phyloP scores from a whole-genome alignment of 371 early-diverging fungal genomes.

The Mucor ambiguus region DNA sequence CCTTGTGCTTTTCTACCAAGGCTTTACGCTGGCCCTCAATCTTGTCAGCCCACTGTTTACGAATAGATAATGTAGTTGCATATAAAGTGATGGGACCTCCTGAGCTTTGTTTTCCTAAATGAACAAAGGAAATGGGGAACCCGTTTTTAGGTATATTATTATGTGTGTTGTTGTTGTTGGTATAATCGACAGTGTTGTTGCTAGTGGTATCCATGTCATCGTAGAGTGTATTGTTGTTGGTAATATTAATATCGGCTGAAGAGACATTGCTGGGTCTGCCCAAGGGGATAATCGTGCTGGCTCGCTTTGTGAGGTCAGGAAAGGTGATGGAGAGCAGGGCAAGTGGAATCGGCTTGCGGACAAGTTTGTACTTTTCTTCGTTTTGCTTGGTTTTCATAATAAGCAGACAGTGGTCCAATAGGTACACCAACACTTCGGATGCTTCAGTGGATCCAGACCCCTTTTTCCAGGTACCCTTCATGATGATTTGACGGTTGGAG shows the following conservation, averaged over 20 bases:
- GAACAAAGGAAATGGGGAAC: slow-evolving; percentile 72
- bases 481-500: slow-evolving; percentile 69
- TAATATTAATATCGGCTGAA: not conserved
- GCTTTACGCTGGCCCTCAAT: slow-evolving; percentile 74
- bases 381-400: slow-evolving; percentile 66
- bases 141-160: slow-evolving; percentile 38
- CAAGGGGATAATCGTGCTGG: slow-evolving; percentile 42
- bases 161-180: too few species aligned
- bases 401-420: slow-evolving; percentile 87
- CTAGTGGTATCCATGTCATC: not conserved
- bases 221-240: not conserved
- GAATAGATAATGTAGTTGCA: slow-evolving; percentile 71
- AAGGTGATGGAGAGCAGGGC: slow-evolving; percentile 67
- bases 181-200: not conserved
- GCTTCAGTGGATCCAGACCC: slow-evolving; percentile 64
- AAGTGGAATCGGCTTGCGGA: slow-evolving; percentile 73
- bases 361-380: slow-evolving; percentile 44
- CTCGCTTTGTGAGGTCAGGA: slow-evolving; percentile 56
- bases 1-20: slow-evolving; percentile 57
- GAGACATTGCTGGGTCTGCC: slow-evolving; percentile 31
- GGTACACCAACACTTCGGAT: slow-evolving; percentile 72
- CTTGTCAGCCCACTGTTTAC: slow-evolving; percentile 83
- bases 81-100: slow-evolving; percentile 70
- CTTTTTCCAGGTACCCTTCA: slow-evolving; percentile 82
- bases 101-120: slow-evolving; percentile 73